Percentiles rank a stretch among this genome's conserved stretches.
Evolutionary conservation across 2,329 filamentous ascomycete species (phyloP).

Genomic region (Phyllosticta paracitricarpa): DNA sequence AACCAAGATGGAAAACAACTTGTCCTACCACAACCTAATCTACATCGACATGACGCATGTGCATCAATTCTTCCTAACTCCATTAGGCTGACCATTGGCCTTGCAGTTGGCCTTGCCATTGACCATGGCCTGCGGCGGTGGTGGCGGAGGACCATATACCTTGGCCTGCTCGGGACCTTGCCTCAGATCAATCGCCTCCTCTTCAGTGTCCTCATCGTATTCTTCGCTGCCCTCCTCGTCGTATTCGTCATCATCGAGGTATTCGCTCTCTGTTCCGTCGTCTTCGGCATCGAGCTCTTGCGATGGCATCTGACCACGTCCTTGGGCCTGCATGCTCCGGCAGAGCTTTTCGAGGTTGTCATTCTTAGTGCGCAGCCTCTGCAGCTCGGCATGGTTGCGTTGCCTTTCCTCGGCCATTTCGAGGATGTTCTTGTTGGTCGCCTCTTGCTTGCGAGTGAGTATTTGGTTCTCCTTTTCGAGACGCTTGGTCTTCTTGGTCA

Average conservation of each 20-base stretch:
- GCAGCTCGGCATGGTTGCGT: conserved; percentile 62
- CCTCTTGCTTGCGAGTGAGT: conserved; percentile 84
- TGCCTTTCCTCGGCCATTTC: conserved; percentile 93
- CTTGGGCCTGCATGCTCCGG: conserved; percentile 91
- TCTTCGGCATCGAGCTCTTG: conserved; percentile 44
- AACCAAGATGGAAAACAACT: background rate
- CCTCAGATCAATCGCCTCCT: conserved; percentile 36
- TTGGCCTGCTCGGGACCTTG: conserved; percentile 13
- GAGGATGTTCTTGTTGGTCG: conserved; percentile 87
- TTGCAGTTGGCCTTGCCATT: conserved; percentile 25
- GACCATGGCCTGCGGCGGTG: conserved; percentile 23
- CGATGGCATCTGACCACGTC: conserved; percentile 57
- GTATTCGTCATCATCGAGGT: conserved; percentile 31
- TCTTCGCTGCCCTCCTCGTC: conserved; percentile 40
- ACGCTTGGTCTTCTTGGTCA: conserved; percentile 97
- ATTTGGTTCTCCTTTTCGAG: conserved; percentile 93
- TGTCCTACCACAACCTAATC: background rate
- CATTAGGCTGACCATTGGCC: conserved; percentile 27
- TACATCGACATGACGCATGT: background rate
- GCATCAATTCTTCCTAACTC: conserved; percentile 17
- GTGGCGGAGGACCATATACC: conserved; percentile 23
- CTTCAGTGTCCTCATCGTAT: conserved; percentile 47
- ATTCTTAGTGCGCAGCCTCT: conserved; percentile 73
- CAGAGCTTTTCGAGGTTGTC: conserved; percentile 90
- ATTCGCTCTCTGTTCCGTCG: conserved; percentile 41